Evolutionary conservation across 2,329 filamentous ascomycete genomes (phyloP), one percentile per base, ranked within the genome.

Genomic region (Monosporascus sp.): DNA sequence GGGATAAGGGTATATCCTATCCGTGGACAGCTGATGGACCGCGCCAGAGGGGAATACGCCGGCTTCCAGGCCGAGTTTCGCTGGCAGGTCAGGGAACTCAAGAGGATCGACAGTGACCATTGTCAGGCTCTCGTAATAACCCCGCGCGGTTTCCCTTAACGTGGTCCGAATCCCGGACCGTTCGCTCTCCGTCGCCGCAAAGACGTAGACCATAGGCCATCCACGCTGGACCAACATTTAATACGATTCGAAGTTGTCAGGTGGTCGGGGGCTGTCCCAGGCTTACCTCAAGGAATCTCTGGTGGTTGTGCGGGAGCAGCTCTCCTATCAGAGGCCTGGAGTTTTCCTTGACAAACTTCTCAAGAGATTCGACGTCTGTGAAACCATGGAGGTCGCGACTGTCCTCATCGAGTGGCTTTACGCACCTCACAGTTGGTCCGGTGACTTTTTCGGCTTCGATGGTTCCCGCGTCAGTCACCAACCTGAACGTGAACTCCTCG

Each of bases 171-270:
- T 60, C 19, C 59, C 49, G 14, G 66, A 56, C 0, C 71, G 65
- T 34, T 67, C 62, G 6, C 51, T 26, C 34, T 66, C 62, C 24
- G 66, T 68, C 5, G 56, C 47, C 7, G 67, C 66, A 52, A 73
- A 71, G 48, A 73, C 56, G 56, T 73, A 73, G 44, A 73, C 62
- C 58, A 73, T 72, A 6, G 71, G 66, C 64, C 64, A 69, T 20
- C 64, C 68, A 44, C 67, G 68, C 64, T 70, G 52, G 43, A 22
- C 7, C 9, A 16, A 22, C 8, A 26, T 20, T 43, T 49, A 19
- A n/a, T 46, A 16, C 19, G 36, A 22, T 16, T 47, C n/a, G 11
- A 16, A 22, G 9, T 6, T 8, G 7, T 31, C 9, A 34, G 16
- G 9, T 17, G 5, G 27, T 36, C 20, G n/a, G 34, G 16, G 40